phyloP scores from a whole-genome alignment of 2,329 filamentous ascomycete species.

The Tolypocladium ovalisporum region DNA sequence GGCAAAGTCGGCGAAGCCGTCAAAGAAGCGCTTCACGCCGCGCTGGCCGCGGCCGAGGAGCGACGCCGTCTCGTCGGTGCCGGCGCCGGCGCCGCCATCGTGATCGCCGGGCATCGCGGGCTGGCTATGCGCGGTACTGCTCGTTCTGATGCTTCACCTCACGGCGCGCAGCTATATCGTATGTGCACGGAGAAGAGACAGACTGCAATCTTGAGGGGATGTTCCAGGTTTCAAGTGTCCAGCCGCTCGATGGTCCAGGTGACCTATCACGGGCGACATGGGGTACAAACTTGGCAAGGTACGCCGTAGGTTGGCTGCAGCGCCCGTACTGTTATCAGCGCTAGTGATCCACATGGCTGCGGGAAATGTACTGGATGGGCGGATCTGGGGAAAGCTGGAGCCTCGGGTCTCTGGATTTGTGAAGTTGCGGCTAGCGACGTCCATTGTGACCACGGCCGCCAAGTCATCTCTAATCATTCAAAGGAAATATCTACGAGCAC shows the following conservation, averaged over 20 bases:
- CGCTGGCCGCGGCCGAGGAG: constrained; percentile 36
- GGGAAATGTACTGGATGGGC: not conserved
- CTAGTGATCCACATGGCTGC: not conserved
- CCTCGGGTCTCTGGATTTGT: no score
- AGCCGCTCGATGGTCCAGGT: not conserved
- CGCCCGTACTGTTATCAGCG: not conserved
- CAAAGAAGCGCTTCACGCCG: constrained; percentile 40
- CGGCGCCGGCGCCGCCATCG: not conserved
- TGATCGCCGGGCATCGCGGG: constrained; percentile 1
- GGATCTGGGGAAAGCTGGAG: not conserved
- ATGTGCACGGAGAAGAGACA: not conserved
- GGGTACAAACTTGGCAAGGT: not conserved
- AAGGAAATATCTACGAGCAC: no score
- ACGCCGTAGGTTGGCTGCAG: not conserved
- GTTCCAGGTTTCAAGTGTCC: not conserved
- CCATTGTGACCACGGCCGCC: no score
- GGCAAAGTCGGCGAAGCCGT: constrained; percentile 61
- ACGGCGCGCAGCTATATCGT: not conserved
- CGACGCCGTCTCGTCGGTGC: constrained; percentile 18
- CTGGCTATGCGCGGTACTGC: not conserved
- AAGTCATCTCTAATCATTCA: no score
- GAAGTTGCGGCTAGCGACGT: no score
- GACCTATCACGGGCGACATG: not conserved
- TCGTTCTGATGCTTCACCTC: not conserved
- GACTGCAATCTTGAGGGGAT: not conserved